Evolutionary conservation across 495 filamentous ascomycete genomes (phyloP), one percentile per base, ranked within the genome.

Genomic region (Penicillium psychrofluorescens): DNA sequence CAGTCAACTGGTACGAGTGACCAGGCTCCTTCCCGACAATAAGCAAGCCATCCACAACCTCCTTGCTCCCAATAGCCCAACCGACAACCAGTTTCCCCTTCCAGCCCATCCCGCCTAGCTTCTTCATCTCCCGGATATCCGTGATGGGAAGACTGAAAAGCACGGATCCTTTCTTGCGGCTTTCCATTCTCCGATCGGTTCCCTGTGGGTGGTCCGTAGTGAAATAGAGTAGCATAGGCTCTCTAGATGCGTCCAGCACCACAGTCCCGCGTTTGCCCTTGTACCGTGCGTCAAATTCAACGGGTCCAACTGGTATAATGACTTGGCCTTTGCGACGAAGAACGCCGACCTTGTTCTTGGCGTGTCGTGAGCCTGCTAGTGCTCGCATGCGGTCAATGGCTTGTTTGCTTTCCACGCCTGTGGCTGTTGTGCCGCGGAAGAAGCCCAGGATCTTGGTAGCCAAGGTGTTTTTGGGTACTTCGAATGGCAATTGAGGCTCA

Each of bases 71-170:
- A 43, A 86, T 71, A 3, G 83, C 80, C 86, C 86, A 88, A 8
- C 85, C 86, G 11, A 91, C 81, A 27, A 90, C 78, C 28, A 92
- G 59, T 65, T 89, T 92, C 7, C 81, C 80, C 66, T 95, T 95
- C 88, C 88, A 95, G 1, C 89, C 90, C 45, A 90, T 71, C 0
- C 89, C 88, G 7, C 87, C 89, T 2, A 88, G 68, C 68, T 95
- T 95, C 63, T 81, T 83, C 41, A 95, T 48, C 53, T 92, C 86
- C 40, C 43, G 55, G 30, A 86, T 79, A 16, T 85, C 78, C 9
- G 67, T 64, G 5, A 86, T 61, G 0, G 78, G 70, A 5, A 83
- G 64, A 11, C 47, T 54, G 38, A 75, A 76, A 10, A 65, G 35
- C 5, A 70, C 66, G 7, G 58, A 60, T 0, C 59, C 55, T 16